These are phyloP conservation scores for Coemansia sp. DNA, from an alignment of 192 early-diverging fungal genomes.

Conservation along the genomic window DNA sequence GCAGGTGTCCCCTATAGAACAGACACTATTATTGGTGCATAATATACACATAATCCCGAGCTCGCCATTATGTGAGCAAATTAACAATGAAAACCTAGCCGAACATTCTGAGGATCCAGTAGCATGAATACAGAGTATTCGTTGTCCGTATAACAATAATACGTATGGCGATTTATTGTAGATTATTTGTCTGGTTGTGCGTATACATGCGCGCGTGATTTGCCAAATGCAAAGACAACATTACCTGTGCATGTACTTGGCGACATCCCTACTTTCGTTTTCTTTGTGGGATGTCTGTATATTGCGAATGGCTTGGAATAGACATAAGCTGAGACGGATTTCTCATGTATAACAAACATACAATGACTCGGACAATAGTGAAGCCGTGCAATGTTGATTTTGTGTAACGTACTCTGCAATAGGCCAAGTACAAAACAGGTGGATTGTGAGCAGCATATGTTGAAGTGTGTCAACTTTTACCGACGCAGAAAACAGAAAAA, in stretches of 20 bases:
- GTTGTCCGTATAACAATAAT: neutral
- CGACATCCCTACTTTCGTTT: neutral
- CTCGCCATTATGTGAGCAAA: too few species aligned
- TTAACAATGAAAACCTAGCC: neutral
- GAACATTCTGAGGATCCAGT: neutral
- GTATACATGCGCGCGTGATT: neutral
- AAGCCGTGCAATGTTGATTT: neutral
- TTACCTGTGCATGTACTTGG: slow-evolving; percentile 6
- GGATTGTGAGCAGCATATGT: too few species aligned
- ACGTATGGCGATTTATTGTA: slow-evolving; percentile 2
- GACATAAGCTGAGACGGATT: neutral
- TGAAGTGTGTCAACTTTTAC: too few species aligned
- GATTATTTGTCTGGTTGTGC: neutral
- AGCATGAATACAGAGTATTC: neutral
- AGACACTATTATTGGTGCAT: too few species aligned
- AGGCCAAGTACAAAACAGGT: too few species aligned
- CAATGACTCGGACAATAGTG: neutral
- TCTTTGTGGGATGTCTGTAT: neutral
- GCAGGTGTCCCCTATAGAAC: too few species aligned
- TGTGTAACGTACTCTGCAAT: too few species aligned
- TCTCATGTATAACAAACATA: too few species aligned
- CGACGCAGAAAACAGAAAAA: too few species aligned
- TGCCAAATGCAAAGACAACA: slow-evolving; percentile 3
- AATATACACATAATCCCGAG: too few species aligned
- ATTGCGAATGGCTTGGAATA: neutral